phyloP scores from a whole-genome alignment of 2,329 filamentous ascomycete genomes.

The Pseudogymnoascus sp. region DNA sequence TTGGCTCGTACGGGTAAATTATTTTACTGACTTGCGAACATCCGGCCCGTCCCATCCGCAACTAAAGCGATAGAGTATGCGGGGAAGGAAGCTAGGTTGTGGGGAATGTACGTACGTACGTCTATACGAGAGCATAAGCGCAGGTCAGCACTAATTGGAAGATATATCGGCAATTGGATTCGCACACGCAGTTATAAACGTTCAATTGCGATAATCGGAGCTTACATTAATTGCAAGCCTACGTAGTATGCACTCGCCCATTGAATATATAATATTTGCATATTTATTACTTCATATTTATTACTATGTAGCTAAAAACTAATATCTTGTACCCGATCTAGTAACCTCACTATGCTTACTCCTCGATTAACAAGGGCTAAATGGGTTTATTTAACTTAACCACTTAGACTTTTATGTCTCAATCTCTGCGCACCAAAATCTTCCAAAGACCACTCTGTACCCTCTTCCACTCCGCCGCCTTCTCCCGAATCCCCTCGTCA shows the following conservation, averaged over 20 bases:
- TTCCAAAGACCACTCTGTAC: constrained; percentile 5
- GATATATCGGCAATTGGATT: not conserved
- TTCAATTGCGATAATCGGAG: not conserved
- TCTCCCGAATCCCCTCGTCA: constrained; percentile 13
- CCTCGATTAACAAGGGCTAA: too few relatives aligned
- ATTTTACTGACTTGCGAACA: too few relatives aligned
- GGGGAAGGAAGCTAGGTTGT: not conserved
- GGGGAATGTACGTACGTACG: not conserved
- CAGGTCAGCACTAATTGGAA: not conserved
- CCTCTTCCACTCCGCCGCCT: constrained; percentile 14
- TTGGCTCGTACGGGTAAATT: not conserved
- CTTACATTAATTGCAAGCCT: not conserved
- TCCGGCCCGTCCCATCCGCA: not conserved
- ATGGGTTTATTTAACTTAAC: too few relatives aligned
- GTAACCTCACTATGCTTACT: too few relatives aligned
- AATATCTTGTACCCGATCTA: too few relatives aligned
- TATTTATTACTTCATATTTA: too few relatives aligned
- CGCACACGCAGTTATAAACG: not conserved
- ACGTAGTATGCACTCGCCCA: not conserved
- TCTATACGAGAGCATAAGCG: not conserved
- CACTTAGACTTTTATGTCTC: too few relatives aligned
- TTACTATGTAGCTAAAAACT: too few relatives aligned
- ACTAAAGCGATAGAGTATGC: not conserved
- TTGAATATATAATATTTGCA: not conserved
- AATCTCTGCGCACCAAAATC: not conserved